Conservation (phyloP, 1,139 yeast genomes). For the Yamadazyma trypodendri region DNA sequence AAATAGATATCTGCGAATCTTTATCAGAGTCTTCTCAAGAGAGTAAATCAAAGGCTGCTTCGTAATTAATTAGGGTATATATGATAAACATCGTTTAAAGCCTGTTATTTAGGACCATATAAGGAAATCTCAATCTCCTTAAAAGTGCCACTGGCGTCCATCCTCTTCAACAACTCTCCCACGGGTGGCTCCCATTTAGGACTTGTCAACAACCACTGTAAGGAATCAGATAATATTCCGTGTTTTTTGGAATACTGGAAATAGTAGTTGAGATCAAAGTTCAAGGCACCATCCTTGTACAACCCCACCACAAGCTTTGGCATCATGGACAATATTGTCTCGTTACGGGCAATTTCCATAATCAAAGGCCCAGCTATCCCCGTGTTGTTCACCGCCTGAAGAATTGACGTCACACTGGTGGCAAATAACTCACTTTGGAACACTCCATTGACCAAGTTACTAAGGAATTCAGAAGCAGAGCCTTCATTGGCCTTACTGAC, state of each 20-base stretch:
- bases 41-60: no score
- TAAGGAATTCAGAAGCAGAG: constrained; percentile 32
- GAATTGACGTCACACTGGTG: constrained; percentile 23
- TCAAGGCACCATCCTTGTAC: constrained; percentile 35
- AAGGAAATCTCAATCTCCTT: constrained; percentile 33
- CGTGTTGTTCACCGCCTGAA: constrained; percentile 34
- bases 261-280: constrained; percentile 25
- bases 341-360: constrained; percentile 26
- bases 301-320: constrained; percentile 26
- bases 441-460: constrained; percentile 30
- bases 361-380: constrained; percentile 30
- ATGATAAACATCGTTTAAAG: no score
- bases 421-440: constrained; percentile 25
- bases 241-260: constrained; percentile 26
- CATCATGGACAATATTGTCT: constrained; percentile 23
- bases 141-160: constrained; percentile 35
- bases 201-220: constrained; percentile 28
- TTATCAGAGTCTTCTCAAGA: no score
- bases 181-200: constrained; percentile 33
- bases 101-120: constrained; percentile 30
- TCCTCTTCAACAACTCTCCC: constrained; percentile 31
- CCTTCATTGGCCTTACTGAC: constrained; percentile 24
- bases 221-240: constrained; percentile 21
- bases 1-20: no score
- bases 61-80: constrained; percentile 5